Base-by-base conservation (phyloP, 495 filamentous ascomycete genomes). In the Margaritispora aquatica region DNA sequence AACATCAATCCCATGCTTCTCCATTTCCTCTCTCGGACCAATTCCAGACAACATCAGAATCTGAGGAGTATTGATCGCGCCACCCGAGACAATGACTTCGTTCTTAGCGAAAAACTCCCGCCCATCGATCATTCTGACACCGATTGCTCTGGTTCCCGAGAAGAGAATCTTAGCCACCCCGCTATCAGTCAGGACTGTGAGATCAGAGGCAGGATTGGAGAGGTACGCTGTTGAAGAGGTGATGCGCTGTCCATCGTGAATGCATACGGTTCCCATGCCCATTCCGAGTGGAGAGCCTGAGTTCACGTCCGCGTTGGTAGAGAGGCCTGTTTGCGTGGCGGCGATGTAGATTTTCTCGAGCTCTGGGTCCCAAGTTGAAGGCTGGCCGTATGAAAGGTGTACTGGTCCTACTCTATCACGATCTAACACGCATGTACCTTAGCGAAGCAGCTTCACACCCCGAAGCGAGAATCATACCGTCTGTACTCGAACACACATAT, bases 51-150 rank as follows among this genome's bases (percentile, higher is more conserved):
- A 77, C 64, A 85, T 83, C 15, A 89, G 79, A 2, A 89, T 63
- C 62, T 84, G 80, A 0, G 85, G 84, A 0, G 80, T 76, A 74
- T 86, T 82, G 70, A 82, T 83, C 3, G 77, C 66, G 26, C 86
- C 86, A 11, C 74, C 85, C 9, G 84, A 70, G 15, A 89, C 51
- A 58, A 90, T 84, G 46, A 90, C 81, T 66, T 89, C 85, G 19
- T 77, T 73, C 0, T 74, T 74, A 0, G 81, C 84, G 1, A 63
- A 66, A 3, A 24, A 50, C 17, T 50, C 47, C 8, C 20, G 5
- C 5, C 47, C 47, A n/a, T 50, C 47, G 3, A 50, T 4, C 20
- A 22, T 50, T 17, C n/a, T 19, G 19, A 50, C 47, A 11, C 21
- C 47, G 3, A 26, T 24, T 2, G 47, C 47, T 50, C 47, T 50